Conservation (phyloP, 148 eudicot genomes). For the Rhododendron vialii region DNA sequence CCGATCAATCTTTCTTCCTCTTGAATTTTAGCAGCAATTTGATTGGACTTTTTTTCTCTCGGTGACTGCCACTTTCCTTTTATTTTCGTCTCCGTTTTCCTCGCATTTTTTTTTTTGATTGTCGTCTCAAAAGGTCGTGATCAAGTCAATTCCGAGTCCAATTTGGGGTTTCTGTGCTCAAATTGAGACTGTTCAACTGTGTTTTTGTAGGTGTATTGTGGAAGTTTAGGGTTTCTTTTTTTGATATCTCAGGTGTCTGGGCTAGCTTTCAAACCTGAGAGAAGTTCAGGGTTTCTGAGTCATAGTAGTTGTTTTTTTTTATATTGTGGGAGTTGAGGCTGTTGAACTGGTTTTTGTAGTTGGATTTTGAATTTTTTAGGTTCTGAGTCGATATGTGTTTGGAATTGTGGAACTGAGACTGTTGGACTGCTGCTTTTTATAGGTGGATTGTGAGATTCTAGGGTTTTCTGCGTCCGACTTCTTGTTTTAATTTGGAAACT, state of each 20-base stretch:
- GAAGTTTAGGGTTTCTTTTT: neutral
- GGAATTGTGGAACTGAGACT: neutral
- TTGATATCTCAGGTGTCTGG: neutral
- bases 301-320: neutral
- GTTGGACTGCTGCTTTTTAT: neutral
- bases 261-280: neutral
- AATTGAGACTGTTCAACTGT: neutral
- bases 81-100: neutral
- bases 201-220: neutral
- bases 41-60: neutral
- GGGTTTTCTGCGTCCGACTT: neutral
- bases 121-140: neutral
- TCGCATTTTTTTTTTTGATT: neutral
- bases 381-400: neutral
- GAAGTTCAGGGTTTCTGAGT: neutral
- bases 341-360: neutral
- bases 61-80: neutral
- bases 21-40: neutral
- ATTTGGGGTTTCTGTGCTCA: neutral
- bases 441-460: neutral
- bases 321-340: neutral
- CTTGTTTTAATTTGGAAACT: constrained; percentile 5
- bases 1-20: neutral
- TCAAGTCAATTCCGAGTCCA: neutral
- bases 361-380: neutral